A percentile compares a stretch with the other conserved stretches of the same genome.
phyloP scores from a whole-genome alignment of 2,329 filamentous ascomycete species.

The Aureobasidium mangrovei region DNA sequence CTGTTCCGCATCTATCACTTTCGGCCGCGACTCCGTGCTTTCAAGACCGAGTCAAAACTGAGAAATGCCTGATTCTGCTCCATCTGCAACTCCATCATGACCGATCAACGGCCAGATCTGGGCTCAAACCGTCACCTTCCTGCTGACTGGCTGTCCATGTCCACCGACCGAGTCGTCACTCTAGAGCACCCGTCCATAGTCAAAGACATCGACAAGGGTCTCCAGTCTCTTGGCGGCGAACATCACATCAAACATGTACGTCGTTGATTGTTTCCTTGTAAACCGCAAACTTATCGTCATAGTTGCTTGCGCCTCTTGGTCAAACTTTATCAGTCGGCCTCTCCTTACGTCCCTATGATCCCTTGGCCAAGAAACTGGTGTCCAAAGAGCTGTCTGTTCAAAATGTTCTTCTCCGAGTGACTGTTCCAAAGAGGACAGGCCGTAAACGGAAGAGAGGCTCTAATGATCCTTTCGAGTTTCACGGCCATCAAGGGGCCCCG shows the following conservation, averaged over 20 bases:
- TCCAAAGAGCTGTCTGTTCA: constrained; percentile 69
- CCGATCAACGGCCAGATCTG: constrained; percentile 12
- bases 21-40: too few species aligned
- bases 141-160: constrained; percentile 21
- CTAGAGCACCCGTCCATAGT: constrained; percentile 61
- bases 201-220: constrained; percentile 54
- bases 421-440: constrained; percentile 77
- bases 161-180: constrained; percentile 45
- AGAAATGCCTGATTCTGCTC: too few species aligned
- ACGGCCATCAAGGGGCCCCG: not conserved
- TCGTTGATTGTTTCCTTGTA: constrained; percentile 1
- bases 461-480: constrained; percentile 41
- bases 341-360: constrained; percentile 72
- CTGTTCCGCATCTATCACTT: too few species aligned
- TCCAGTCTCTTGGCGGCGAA: constrained; percentile 53
- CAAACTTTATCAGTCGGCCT: constrained; percentile 39
- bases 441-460: constrained; percentile 77
- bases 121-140: constrained; percentile 5
- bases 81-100: constrained; percentile 1
- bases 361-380: constrained; percentile 65
- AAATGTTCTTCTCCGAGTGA: constrained; percentile 79
- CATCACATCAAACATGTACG: constrained; percentile 45
- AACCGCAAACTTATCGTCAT: not conserved
- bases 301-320: constrained; percentile 13
- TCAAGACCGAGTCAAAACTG: too few species aligned